Evolutionary conservation across 2,329 filamentous ascomycete genomes (phyloP), one percentile per base, ranked within the genome.

Genomic region (Pseudogymnoascus sp.): DNA sequence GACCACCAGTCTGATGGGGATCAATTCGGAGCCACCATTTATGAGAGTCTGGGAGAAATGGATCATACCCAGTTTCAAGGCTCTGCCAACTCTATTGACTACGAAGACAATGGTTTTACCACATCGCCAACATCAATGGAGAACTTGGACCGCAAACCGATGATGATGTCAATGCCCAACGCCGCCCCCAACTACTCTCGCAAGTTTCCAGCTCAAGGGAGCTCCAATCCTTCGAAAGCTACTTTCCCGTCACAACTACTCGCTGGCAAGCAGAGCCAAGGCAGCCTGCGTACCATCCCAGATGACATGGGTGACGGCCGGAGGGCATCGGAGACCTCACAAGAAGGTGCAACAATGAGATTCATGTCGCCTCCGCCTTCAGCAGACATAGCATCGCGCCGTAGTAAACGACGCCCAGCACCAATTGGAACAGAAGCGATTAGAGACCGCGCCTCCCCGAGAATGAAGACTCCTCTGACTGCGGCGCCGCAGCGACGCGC

Each of bases 331-430:
- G 60, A 19, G 45, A 19, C 61, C 16, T 21, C 29, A 7, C 61
- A 45, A 23, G 61, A 58, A 2, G 41, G 37, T 1, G 31, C 26
- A n/a, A 45, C 41, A 1, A 45, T 55, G 62, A 61, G 59, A 19
- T 61, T 63, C 41, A 63, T 61, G 62, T 62, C 41, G 2, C 61
- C 61, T 43, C 62, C 62, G 6, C 62, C 62, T 55, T 35, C 62
- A 19, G 41, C 62, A 39, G 59, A 63, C 12, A 61, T 63, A 11
- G 62, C 62, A 11, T 39, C 62, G 8, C 62, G 62, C 37, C 62
- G 62, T 12, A 62, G 59, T n/a, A 33, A 52, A 26, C 62, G 35
- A 11, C 41, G 41, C 26, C 62, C 62, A 12, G 43, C 59, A 3
- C 41, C 33, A n/a, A 39, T 63, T 41, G 59, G 59, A n/a, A 38